Evolutionary conservation across 2,329 filamentous ascomycete species (phyloP), one percentile per base, ranked within the genome.

Genomic region (Chaetothyriales sp.): DNA sequence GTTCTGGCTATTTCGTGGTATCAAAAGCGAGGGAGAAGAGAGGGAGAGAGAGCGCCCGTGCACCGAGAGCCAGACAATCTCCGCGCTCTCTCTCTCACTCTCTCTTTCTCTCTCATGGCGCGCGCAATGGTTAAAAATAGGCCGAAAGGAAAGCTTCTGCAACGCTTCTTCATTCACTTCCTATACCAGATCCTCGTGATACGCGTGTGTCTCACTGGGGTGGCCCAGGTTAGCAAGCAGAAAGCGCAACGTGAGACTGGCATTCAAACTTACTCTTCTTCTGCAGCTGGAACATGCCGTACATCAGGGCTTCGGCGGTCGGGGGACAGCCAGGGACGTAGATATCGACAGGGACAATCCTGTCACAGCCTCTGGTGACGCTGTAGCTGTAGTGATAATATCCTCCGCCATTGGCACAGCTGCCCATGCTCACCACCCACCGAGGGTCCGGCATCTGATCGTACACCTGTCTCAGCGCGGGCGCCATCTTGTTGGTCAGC

Each of bases 401-500:
- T 49, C 85, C 85, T 55, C 85, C 85, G 48, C 85, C 85, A 67
- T 89, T 89, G 54, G 85, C 85, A 66, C 85, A 90, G 62, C 80
- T 85, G 10, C 85, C 85, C 85, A 90, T 90, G 60, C 80, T 85
- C 62, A 84, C 77, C 19, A 90, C 86, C 86, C 86, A 94, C 64
- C 84, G 77, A 18, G 87, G 87, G 28, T 94, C 87, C 26, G 87
- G 86, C 87, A 94, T 94, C 74, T 94, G 88, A 68, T 95, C 88
- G 72, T 95, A 95, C 55, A 93, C 83, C 70, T 92, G 86, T 67
- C 88, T 77, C 64, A 95, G 73, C 32, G 88, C 88, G 1, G 88
- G 86, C 1, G 86, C 87, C 88, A 95, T 95, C 75, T 95, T 95
- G 76, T 95, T 95, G 60, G 86, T 93, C 55, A 95, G 77, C 26